Evolutionary conservation across 73 alveolate genomes (phyloP).

Genomic region (Breviolum minutum): DNA sequence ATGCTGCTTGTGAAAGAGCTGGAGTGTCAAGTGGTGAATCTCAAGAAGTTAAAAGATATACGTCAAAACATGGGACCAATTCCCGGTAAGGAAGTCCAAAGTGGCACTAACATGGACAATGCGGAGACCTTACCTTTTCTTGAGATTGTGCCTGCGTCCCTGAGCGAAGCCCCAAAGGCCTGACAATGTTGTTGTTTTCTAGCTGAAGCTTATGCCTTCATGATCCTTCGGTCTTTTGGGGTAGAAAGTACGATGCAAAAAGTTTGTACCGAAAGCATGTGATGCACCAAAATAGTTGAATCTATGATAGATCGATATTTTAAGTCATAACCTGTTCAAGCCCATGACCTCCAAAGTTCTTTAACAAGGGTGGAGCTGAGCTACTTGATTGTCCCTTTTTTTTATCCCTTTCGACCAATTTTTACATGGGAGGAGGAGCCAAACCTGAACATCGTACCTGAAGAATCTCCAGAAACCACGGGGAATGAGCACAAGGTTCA

Average conservation of each 20-base stretch:
- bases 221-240: background rate
- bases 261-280: no score
- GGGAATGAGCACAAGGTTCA: background rate
- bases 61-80: background rate
- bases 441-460: background rate
- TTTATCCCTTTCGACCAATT: no score
- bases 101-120: background rate
- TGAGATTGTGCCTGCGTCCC: no score
- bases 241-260: no score
- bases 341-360: background rate
- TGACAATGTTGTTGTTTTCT: background rate
- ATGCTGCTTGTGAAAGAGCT: background rate
- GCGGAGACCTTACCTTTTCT: background rate
- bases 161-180: background rate
- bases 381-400: no score
- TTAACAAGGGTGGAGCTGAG: background rate
- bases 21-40: background rate
- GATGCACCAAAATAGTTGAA: no score
- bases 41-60: background rate
- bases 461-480: background rate
- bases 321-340: no score
- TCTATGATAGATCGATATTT: no score
- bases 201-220: background rate
- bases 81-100: background rate
- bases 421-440: background rate